Evolutionary conservation across 108 stramenopile species (phyloP).

Genomic region (Asterionellopsis glacialis): DNA sequence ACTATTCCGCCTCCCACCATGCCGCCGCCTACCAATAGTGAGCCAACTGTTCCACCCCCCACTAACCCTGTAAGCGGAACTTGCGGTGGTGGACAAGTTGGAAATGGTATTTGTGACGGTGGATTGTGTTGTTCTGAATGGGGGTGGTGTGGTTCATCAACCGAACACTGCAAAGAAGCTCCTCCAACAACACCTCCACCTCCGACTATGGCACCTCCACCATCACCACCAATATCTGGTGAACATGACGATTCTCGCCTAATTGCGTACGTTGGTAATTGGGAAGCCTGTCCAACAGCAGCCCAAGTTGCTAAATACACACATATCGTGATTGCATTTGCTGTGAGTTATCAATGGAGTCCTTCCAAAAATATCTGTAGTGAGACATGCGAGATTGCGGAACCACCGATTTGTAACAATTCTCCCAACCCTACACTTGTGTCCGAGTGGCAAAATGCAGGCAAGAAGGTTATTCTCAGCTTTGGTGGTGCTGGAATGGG

Average conservation of each 20-base stretch:
- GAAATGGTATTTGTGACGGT: conserved; percentile 1
- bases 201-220: conserved; percentile 12
- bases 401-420: conserved; percentile 40
- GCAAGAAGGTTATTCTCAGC: conserved; percentile 62
- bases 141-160: conserved; percentile 36
- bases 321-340: conserved; percentile 54
- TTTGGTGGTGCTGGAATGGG: conserved; percentile 74
- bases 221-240: conserved; percentile 14
- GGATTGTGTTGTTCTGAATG: conserved; percentile 31
- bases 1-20: neutral
- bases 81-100: conserved; percentile 3
- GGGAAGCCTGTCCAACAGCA: conserved; percentile 52
- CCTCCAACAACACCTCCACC: conserved; percentile 11
- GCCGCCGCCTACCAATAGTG: neutral
- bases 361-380: conserved; percentile 31
- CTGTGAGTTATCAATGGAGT: conserved; percentile 44
- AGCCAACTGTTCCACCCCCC: no score
- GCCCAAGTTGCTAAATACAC: conserved; percentile 41
- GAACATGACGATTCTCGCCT: conserved; percentile 32
- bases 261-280: conserved; percentile 60
- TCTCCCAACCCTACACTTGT: conserved; percentile 25
- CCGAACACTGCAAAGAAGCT: conserved; percentile 18
- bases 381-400: conserved; percentile 29
- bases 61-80: conserved; percentile 3
- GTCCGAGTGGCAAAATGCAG: conserved; percentile 28